Evolutionary conservation across 2,329 filamentous ascomycete species (phyloP).

Genomic region (Diaporthe caulivora): DNA sequence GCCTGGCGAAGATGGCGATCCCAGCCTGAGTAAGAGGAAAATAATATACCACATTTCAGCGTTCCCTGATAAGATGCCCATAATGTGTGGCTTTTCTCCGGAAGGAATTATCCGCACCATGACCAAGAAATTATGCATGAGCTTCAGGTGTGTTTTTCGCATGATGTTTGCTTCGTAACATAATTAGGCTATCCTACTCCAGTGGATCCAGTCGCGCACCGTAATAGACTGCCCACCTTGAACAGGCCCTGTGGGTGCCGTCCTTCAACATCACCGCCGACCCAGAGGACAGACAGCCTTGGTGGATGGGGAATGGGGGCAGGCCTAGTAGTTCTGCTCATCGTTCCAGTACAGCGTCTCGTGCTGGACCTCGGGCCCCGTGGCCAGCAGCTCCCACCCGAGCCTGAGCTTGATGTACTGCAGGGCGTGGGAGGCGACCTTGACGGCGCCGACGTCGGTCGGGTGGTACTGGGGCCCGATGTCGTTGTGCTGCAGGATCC

Average conservation of each 20-base stretch:
- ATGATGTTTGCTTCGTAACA: too few species aligned
- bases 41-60: not conserved
- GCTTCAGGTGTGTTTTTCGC: not conserved
- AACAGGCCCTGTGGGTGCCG: too few species aligned
- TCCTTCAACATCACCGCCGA: not conserved
- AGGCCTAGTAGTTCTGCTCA: slow-evolving; percentile 54
- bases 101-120: too few species aligned
- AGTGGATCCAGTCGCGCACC: too few species aligned
- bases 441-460: slow-evolving; percentile 72
- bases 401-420: slow-evolving; percentile 69
- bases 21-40: not conserved
- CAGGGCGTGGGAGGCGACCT: slow-evolving; percentile 70
- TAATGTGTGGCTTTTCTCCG: too few species aligned
- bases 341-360: slow-evolving; percentile 68
- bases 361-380: slow-evolving; percentile 63
- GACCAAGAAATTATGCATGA: not conserved
- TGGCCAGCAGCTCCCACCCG: slow-evolving; percentile 67
- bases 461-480: slow-evolving; percentile 70
- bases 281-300: too few species aligned
- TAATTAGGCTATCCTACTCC: not conserved
- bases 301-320: too few species aligned
- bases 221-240: not conserved
- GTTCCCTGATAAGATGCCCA: not conserved
- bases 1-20: not conserved
- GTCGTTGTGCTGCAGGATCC: slow-evolving; percentile 72